Evolutionary conservation across 2,329 filamentous ascomycete species (phyloP).

Genomic region (Fusarium nurragi): DNA sequence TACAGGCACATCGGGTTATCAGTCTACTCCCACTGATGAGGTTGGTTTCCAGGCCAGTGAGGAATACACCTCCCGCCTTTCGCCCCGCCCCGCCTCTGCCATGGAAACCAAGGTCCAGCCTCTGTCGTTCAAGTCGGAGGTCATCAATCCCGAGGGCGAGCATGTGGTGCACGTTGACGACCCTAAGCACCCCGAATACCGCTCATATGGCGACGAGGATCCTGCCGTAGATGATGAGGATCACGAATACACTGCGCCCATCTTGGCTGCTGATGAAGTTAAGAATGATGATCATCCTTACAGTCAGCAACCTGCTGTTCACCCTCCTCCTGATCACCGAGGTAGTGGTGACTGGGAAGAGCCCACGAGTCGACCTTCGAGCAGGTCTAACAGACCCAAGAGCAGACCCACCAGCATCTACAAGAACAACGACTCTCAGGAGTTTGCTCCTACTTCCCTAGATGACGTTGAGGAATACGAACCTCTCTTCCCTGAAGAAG

Average conservation of each 20-base stretch:
- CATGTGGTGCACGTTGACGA: conserved; percentile 81
- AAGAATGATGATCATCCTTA: conserved; percentile 75
- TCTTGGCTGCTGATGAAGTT: conserved; percentile 89
- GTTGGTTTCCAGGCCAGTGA: conserved; percentile 89
- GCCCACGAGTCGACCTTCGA: conserved; percentile 70
- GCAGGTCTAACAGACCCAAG: conserved; percentile 55
- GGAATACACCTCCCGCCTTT: conserved; percentile 79
- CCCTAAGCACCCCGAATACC: conserved; percentile 51
- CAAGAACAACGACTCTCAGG: conserved; percentile 60
- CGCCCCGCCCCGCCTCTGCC: conserved; percentile 65
- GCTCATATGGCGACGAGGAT: conserved; percentile 52
- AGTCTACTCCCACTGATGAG: conserved; percentile 87
- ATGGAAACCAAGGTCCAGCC: conserved; percentile 24
- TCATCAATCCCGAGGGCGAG: conserved; percentile 57
- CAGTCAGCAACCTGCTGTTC: conserved; percentile 81
- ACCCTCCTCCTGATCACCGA: conserved; percentile 73
- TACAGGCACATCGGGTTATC: conserved; percentile 71
- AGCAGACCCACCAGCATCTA: conserved; percentile 63
- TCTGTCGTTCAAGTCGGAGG: conserved; percentile 44
- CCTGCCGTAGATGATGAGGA: conserved; percentile 66
- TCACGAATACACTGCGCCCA: conserved; percentile 75
- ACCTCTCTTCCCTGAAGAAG: conserved; percentile 87
- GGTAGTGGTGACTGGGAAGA: conserved; percentile 66
- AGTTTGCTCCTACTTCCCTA: conserved; percentile 73
- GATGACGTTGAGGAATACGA: conserved; percentile 95